Conservation (phyloP, 805 yeast species). For the Lipomyces mesembrius region DNA sequence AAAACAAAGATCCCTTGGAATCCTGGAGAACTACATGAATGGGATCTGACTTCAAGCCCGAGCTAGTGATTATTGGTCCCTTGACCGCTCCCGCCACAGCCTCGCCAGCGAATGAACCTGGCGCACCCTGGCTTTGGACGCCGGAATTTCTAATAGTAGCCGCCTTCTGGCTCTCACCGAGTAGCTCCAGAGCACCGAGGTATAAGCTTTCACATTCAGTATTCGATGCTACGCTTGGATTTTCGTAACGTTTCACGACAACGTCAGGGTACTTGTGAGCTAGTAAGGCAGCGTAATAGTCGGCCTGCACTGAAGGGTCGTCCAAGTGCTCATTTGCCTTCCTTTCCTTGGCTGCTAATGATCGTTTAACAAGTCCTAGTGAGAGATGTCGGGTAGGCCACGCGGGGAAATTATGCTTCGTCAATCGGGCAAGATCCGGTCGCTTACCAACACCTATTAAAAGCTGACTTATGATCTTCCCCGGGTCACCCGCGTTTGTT, state of each 20-base stretch:
- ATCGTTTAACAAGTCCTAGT: slow-evolving; percentile 5
- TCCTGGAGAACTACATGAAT: slow-evolving; percentile 93
- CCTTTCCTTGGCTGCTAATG: slow-evolving; percentile 71
- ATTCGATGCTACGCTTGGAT: slow-evolving; percentile 86
- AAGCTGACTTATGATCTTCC: neutral
- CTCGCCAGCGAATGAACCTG: slow-evolving; percentile 35
- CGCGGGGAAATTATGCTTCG: neutral
- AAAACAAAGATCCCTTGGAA: slow-evolving; percentile 72
- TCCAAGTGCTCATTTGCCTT: slow-evolving; percentile 77
- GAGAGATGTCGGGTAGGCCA: neutral
- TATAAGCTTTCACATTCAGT: slow-evolving; percentile 79
- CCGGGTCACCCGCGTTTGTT: neutral
- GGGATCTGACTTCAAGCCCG: slow-evolving; percentile 78
- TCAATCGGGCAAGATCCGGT: neutral
- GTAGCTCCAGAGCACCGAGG: slow-evolving; percentile 68
- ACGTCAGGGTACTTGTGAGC: slow-evolving; percentile 91
- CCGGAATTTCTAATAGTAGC: slow-evolving; percentile 60
- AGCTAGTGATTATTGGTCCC: neutral
- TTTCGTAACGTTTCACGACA: slow-evolving; percentile 91
- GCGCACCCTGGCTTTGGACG: slow-evolving; percentile 36
- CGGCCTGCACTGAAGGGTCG: slow-evolving; percentile 77
- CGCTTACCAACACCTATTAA: neutral
- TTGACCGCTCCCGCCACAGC: slow-evolving; percentile 14
- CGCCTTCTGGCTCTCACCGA: slow-evolving; percentile 78
- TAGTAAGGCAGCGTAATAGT: slow-evolving; percentile 74